Evolutionary conservation across 305 asterid genomes (phyloP), one percentile per base, ranked within the genome.

Genomic region (Fraxinus nigra): DNA sequence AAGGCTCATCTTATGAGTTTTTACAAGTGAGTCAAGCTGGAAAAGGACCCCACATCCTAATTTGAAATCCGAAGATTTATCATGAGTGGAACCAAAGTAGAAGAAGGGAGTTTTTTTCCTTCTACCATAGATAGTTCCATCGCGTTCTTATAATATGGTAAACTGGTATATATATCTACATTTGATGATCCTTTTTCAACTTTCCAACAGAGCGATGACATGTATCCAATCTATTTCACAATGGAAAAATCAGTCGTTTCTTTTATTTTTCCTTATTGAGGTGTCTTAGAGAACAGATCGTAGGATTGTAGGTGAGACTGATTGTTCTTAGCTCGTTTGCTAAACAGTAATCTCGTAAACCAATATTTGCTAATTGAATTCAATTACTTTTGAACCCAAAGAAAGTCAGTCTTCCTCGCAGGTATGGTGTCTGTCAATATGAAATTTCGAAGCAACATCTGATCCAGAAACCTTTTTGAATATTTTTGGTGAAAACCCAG

Each of bases 11-110:
- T 95, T 95, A 40, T 93, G 98, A 33, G 90, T 82, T 97, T 95
- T 97, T 28, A 94, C 88, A 32, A 95, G 94, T 28, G 97, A 95
- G 78, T 91, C 91, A 22, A 95, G 88, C 91, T 95, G 98, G 86
- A 91, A 95, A 78, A 94, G 93, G 75, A 91, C 92, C 88, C 93
- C 99, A 80, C 93, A 95, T 10, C 89, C 79, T 79, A 94, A 69
- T 20, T 73, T 79, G 67, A 84, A 84, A 80, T 70, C 89, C 0
- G 94, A 79, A 74, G 79, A 48, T 86, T 84, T 22, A 18, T 73
- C 82, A 94, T 85, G 59, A 95, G 85, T 18, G 97, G 99, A 83
- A 93, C 98, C 65, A 93, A 86, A 83, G 88, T 82, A 3, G 90
- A 88, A 65, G 79, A 78, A 61, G 80, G 77, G 59, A 91, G 80